phyloP scores from a whole-genome alignment of 2,329 filamentous ascomycete species.

The Botrytis porri region DNA sequence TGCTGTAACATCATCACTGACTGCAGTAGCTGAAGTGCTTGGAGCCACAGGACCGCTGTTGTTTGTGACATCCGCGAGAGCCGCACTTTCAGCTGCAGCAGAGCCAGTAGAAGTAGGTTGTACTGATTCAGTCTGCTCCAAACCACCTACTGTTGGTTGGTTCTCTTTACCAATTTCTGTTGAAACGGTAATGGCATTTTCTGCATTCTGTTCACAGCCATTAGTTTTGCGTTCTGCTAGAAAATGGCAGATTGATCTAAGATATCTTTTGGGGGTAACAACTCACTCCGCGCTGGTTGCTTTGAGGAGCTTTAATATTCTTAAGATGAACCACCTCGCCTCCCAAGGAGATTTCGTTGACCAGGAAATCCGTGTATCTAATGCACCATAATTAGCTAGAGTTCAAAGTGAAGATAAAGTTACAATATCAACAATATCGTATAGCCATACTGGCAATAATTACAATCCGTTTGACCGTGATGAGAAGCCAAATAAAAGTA shows the following conservation, averaged over 20 bases:
- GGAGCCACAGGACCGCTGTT: no score
- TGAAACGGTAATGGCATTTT: neutral
- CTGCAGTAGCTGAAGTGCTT: neutral
- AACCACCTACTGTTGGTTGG: neutral
- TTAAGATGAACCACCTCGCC: conserved; percentile 62
- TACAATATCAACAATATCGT: neutral
- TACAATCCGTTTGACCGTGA: neutral
- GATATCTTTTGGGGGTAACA: neutral
- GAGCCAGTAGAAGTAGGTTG: neutral
- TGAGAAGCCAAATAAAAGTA: neutral
- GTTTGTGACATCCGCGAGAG: neutral
- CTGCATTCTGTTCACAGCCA: neutral
- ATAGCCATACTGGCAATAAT: neutral
- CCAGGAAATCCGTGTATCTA: conserved; percentile 71
- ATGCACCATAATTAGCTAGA: conserved; percentile 13
- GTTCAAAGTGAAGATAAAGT: neutral
- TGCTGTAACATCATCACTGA: conserved; percentile 1
- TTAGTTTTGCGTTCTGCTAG: neutral
- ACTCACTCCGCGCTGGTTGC: neutral
- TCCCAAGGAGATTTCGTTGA: conserved; percentile 66
- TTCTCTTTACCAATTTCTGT: conserved; percentile 7
- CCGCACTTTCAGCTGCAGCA: neutral
- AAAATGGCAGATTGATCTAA: neutral
- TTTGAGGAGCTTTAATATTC: conserved; percentile 35
- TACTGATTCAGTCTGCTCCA: neutral